Percentiles rank a stretch among this genome's conserved stretches.
Evolutionary conservation across 164 flowering plant species (phyloP).

Genomic region (Umbilicus rupestris): DNA sequence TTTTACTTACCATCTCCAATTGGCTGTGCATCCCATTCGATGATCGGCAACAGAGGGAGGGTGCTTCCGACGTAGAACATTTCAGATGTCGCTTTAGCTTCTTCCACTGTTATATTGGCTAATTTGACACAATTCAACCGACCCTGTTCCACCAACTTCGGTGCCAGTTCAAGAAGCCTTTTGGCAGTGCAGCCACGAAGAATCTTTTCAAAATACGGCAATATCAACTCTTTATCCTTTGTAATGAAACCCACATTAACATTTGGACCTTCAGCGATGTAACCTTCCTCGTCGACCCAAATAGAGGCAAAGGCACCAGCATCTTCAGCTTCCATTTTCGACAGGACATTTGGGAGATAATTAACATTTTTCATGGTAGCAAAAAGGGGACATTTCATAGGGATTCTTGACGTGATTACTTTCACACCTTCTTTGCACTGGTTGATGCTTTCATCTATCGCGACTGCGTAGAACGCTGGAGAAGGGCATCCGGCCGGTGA

Average conservation of each 20-base stretch:
- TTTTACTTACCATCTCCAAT: constrained; percentile 63
- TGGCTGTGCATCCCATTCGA: constrained; percentile 66
- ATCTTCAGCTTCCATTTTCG: constrained; percentile 79
- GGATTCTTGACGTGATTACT: constrained; percentile 61
- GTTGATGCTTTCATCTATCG: constrained; percentile 43
- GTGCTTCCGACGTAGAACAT: constrained; percentile 87
- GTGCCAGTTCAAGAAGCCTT: constrained; percentile 68
- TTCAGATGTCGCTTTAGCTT: constrained; percentile 63
- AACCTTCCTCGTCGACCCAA: constrained; percentile 82
- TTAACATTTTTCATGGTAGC: constrained; percentile 86
- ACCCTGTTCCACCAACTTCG: constrained; percentile 59
- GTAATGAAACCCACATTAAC: constrained; percentile 76
- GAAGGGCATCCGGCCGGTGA: constrained; percentile 61
- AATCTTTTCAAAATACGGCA: constrained; percentile 73
- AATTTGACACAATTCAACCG: constrained; percentile 38
- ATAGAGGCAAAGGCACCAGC: constrained; percentile 68
- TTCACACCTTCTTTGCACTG: constrained; percentile 73
- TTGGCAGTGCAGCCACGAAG: constrained; percentile 74
- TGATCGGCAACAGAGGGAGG: constrained; percentile 66
- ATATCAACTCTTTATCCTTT: constrained; percentile 53
- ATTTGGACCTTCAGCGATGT: constrained; percentile 83
- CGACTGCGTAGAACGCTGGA: constrained; percentile 81
- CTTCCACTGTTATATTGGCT: constrained; percentile 41
- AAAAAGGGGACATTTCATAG: constrained; percentile 69
- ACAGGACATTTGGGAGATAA: constrained; percentile 77